Conservation (phyloP, 106 monocot species). For the Allium cepa region DNA sequence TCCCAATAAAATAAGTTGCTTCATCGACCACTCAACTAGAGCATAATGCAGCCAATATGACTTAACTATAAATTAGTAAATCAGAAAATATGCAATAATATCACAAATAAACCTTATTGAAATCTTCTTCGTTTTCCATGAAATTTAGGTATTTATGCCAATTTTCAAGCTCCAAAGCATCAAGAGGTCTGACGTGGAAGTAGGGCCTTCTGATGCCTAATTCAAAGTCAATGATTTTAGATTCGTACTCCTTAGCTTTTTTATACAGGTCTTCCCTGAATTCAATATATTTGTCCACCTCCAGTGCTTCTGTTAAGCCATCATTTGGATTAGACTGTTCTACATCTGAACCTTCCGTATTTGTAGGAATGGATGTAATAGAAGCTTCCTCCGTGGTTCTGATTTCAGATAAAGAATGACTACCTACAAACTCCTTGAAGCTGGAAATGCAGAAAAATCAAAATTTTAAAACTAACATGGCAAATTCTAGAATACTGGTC, state of each 20-base stretch:
- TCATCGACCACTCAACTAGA: conserved; percentile 80
- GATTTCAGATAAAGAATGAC: conserved; percentile 73
- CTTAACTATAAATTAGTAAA: conserved; percentile 56
- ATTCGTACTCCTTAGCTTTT: conserved; percentile 95
- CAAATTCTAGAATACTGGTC: no score
- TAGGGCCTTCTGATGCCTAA: conserved; percentile 97
- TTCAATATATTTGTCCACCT: conserved; percentile 86
- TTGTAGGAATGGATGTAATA: conserved; percentile 14
- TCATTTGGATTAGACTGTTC: conserved; percentile 57
- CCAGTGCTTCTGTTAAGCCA: conserved; percentile 67
- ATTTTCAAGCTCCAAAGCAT: conserved; percentile 96
- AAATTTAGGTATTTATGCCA: conserved; percentile 98
- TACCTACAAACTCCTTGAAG: conserved; percentile 71
- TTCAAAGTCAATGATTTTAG: conserved; percentile 97
- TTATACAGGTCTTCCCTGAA: conserved; percentile 98
- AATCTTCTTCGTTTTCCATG: conserved; percentile 83
- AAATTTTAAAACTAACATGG: background rate
- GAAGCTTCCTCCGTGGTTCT: conserved; percentile 64
- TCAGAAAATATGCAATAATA: conserved; percentile 9
- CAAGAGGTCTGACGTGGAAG: conserved; percentile 95
- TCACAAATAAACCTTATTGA: conserved; percentile 74
- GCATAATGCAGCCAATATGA: conserved; percentile 71
- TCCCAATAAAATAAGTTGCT: conserved; percentile 79
- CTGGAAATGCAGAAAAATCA: conserved; percentile 22
- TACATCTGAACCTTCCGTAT: conserved; percentile 49